Percentiles rank a stretch among this genome's conserved stretches.
Evolutionary conservation across 2,329 filamentous ascomycete genomes (phyloP).

Genomic region (Verticillium nubilum): DNA sequence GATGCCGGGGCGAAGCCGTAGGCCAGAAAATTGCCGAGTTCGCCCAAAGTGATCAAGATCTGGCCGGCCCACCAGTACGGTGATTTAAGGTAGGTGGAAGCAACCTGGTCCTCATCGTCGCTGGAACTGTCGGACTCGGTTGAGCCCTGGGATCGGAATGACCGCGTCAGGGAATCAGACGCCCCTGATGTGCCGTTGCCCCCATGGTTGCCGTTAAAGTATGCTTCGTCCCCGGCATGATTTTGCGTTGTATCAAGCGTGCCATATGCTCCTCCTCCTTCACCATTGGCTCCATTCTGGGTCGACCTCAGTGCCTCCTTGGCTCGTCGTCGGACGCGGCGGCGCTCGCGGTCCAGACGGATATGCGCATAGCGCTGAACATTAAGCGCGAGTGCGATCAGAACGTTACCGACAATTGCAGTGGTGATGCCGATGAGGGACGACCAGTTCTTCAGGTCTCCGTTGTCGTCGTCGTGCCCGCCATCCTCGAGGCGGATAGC

Average conservation of each 20-base stretch:
- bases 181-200: slow-evolving; percentile 33
- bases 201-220: not conserved
- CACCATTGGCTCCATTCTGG: not conserved
- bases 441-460: slow-evolving; percentile 68
- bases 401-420: slow-evolving; percentile 84
- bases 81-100: slow-evolving; percentile 77
- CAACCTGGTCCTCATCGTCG: slow-evolving; percentile 24
- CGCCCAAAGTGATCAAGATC: slow-evolving; percentile 84
- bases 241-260: slow-evolving; percentile 13
- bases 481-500: not conserved
- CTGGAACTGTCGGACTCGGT: slow-evolving; percentile 29
- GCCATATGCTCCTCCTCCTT: not conserved
- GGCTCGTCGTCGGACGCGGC: slow-evolving; percentile 49
- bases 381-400: slow-evolving; percentile 94
- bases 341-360: slow-evolving; percentile 66
- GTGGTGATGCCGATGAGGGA: slow-evolving; percentile 92
- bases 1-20: slow-evolving; percentile 97
- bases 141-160: slow-evolving; percentile 39
- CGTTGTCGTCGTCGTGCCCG: slow-evolving; percentile 26
- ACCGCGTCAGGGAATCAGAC: slow-evolving; percentile 46
- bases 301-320: slow-evolving; percentile 42
- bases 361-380: slow-evolving; percentile 95
- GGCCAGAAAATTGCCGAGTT: slow-evolving; percentile 93
- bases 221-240: slow-evolving; percentile 19
- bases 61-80: slow-evolving; percentile 97